A percentile compares a stretch with the other conserved stretches of the same genome.
Conservation (phyloP, 768 basidiomycete genomes). For the Termitomyces sp. region DNA sequence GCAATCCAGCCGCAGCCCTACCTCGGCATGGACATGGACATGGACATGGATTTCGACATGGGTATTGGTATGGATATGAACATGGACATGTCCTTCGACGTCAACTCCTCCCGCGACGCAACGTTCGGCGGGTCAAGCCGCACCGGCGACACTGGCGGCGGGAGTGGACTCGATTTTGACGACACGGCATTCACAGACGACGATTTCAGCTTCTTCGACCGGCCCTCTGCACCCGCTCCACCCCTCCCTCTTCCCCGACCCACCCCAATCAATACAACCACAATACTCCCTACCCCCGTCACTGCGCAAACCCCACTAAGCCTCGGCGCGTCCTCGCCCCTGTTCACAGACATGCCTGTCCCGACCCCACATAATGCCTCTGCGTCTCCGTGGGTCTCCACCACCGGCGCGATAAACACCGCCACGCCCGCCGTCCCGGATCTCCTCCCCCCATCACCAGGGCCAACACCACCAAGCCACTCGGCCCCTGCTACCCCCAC, state of each 20-base stretch:
- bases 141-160: conserved; percentile 17
- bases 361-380: conserved; percentile 1
- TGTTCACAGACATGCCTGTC: conserved; percentile 2
- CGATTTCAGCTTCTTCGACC: conserved; percentile 87
- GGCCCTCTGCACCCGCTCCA: conserved; percentile 31
- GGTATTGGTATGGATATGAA: conserved; percentile 32
- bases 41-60: conserved; percentile 45
- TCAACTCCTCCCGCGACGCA: neutral
- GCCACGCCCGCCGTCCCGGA: conserved; percentile 32
- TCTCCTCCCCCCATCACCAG: conserved; percentile 48
- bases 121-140: neutral
- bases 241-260: neutral
- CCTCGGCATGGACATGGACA: conserved; percentile 17
- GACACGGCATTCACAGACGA: conserved; percentile 73
- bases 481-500: conserved; percentile 52
- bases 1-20: conserved; percentile 14
- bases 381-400: conserved; percentile 9
- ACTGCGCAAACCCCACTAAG: conserved; percentile 20
- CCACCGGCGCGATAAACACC: conserved; percentile 10
- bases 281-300: conserved; percentile 23
- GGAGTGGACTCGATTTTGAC: conserved; percentile 44
- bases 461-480: conserved; percentile 41
- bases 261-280: neutral
- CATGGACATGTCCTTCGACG: conserved; percentile 27
- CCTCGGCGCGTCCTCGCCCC: neutral